A percentile compares a stretch with the other conserved stretches of the same genome.
phyloP scores from a whole-genome alignment of 208 protist species.

The Leishmania mexicana region DNA sequence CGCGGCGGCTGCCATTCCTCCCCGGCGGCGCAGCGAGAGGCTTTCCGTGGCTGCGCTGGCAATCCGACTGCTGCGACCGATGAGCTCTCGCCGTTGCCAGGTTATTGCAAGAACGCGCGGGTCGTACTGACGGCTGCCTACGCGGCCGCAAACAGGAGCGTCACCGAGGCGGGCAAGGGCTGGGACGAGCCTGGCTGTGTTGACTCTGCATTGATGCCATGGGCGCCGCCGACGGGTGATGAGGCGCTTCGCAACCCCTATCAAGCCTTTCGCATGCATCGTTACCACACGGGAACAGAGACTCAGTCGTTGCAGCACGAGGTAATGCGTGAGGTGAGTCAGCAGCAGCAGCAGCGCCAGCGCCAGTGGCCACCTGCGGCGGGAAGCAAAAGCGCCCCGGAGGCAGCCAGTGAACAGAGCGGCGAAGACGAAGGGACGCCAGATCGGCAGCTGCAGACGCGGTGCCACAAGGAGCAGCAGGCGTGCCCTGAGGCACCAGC shows the following conservation, averaged over 20 bases:
- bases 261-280: conserved; percentile 4
- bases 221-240: background rate
- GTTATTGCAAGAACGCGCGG: background rate
- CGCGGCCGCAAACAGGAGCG: conserved; percentile 5
- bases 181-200: background rate
- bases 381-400: background rate
- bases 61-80: background rate
- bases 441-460: background rate
- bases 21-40: background rate
- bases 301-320: background rate
- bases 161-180: conserved; percentile 3
- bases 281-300: background rate
- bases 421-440: background rate
- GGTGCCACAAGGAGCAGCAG: background rate
- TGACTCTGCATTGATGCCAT: background rate
- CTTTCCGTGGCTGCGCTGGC: background rate
- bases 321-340: background rate
- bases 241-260: background rate
- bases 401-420: background rate
- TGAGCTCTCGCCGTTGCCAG: background rate
- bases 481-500: background rate
- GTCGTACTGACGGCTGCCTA: background rate
- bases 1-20: background rate
- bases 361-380: background rate
- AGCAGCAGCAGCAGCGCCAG: background rate